Base-by-base conservation (phyloP, 2,329 filamentous ascomycete genomes). In the Eurotiales sp. region DNA sequence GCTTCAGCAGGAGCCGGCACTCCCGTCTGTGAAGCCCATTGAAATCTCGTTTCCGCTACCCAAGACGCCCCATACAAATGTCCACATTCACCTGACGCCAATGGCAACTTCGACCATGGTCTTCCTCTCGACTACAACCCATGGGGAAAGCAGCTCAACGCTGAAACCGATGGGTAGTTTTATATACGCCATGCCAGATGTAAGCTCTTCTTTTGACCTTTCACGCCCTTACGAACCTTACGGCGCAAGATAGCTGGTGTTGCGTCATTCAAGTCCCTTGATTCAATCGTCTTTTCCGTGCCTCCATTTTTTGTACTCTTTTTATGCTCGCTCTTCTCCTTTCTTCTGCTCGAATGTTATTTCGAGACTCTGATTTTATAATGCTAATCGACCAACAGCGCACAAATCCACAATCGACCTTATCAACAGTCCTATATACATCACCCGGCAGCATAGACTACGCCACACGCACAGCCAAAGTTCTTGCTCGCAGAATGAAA, bases 101-200 rank as follows among this genome's bases (percentile, higher is more conserved):
- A 69, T 80, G 52, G 67, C 71, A 5, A 77, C 75, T 22, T 80
- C 76, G 43, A 64, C 77, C 10, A 72, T 82, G 39, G 70, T 84
- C 10, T 83, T 84, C 63, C 68, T 85, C 40, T 77, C 79, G 1
- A 82, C 77, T 0, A 78, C 78, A 7, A 72, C 74, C 2, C 63
- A 74, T 1, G 79, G 69, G 2, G 68, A 74, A 37, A 67, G 65
- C 12, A 46, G 53, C 32, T 34, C 41, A 15, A 41, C 41, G 17
- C 61, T 66, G 27, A 72, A 80, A 36, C 74, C 80, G 45, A 79
- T 97, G 70, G 92, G 93, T 3, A 96, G 90, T 45, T 92, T 97
- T 64, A 88, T 97, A 41, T 97, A 96, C 66, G 88, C 91, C 2
- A 82, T 99, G 67, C 92, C 93, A 14, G 87, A 96, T 72, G 93